Percentiles rank a stretch among this genome's conserved stretches.
phyloP scores from a whole-genome alignment of 352 stramenopile species.

The Globisporangium middletonii region DNA sequence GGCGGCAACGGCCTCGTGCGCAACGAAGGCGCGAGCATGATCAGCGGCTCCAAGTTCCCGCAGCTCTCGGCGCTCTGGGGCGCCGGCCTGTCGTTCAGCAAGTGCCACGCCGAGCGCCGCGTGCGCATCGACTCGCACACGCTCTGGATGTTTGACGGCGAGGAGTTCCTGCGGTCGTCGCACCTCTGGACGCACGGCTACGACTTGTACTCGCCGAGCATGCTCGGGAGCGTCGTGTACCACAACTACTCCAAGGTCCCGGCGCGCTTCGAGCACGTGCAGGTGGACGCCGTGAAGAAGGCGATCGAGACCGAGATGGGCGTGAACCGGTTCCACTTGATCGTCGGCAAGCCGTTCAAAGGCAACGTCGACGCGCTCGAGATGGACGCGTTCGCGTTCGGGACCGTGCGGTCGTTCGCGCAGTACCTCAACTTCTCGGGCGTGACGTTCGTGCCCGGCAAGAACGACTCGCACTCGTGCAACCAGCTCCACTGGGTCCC shows the following conservation, averaged over 20 bases:
- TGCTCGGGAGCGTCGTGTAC: constrained; percentile 54
- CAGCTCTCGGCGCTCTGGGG: constrained; percentile 73
- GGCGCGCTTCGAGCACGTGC: constrained; percentile 50
- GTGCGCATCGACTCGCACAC: constrained; percentile 75
- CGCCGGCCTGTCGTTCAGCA: constrained; percentile 76
- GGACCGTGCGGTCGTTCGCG: constrained; percentile 45
- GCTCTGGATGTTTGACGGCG: constrained; percentile 72
- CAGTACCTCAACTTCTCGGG: constrained; percentile 56
- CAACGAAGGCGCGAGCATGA: constrained; percentile 79
- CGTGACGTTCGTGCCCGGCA: constrained; percentile 37
- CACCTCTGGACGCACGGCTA: constrained; percentile 63
- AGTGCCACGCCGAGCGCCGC: constrained; percentile 75
- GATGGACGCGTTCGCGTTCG: constrained; percentile 55
- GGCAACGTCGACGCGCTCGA: constrained; percentile 52
- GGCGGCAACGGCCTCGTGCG: constrained; percentile 62
- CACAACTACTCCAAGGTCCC: constrained; percentile 76
- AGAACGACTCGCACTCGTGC: constrained; percentile 55
- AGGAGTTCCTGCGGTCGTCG: constrained; percentile 61
- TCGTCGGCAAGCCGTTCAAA: constrained; percentile 53
- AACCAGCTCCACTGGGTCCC: constrained; percentile 68
- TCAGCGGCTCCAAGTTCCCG: constrained; percentile 60
- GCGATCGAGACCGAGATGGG: constrained; percentile 45
- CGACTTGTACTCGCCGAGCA: constrained; percentile 64
- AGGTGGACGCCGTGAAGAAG: constrained; percentile 34
- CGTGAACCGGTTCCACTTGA: constrained; percentile 49